Conservation (phyloP, 768 basidiomycete species). For the Mycena leptocephala region DNA sequence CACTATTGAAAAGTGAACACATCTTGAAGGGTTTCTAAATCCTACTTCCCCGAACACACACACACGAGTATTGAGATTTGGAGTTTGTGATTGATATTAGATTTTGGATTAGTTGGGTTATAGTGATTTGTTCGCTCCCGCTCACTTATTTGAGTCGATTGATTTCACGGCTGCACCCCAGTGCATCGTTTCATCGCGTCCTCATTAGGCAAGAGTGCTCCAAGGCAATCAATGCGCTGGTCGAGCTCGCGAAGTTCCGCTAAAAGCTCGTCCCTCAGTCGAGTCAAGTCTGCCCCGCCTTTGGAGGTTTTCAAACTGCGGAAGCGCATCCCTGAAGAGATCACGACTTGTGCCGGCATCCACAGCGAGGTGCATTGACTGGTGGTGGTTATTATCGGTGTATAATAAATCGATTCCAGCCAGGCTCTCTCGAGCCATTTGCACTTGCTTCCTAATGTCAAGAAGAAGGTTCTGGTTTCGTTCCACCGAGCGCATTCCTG, state of each 20-base stretch:
- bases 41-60: no score
- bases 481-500: not conserved
- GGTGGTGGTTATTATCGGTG: not conserved
- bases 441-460: not conserved
- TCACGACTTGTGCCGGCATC: not conserved
- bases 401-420: not conserved
- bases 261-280: conserved; percentile 8
- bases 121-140: no score
- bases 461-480: not conserved
- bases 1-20: no score
- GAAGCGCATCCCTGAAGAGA: not conserved
- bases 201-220: not conserved
- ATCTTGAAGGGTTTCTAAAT: no score
- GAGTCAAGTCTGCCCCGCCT: not conserved
- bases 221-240: not conserved
- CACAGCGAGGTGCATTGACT: conserved; percentile 6
- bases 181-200: no score
- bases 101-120: no score
- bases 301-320: not conserved
- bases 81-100: no score
- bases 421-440: conserved; percentile 1
- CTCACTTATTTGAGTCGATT: no score
- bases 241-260: conserved; percentile 11
- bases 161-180: no score
- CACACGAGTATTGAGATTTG: no score